Percentiles rank a stretch among this genome's conserved stretches.
Conservation (phyloP, 805 yeast genomes). For the Nakazawaea pomicola region DNA sequence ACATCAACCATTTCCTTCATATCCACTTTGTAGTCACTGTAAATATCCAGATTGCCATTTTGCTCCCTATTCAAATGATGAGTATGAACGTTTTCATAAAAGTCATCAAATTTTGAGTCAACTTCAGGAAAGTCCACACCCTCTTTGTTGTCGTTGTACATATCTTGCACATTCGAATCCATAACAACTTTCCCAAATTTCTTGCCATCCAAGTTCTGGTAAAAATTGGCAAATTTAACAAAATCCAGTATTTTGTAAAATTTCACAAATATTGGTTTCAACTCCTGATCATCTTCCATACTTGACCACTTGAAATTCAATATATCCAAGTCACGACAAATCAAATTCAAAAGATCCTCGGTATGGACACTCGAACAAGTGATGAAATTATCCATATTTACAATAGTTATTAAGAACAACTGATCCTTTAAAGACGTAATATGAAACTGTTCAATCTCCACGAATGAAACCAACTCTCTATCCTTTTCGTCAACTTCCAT, state of each 20-base stretch:
- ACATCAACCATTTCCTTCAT: conserved; percentile 52
- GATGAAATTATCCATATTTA: neutral
- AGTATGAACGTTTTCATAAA: neutral
- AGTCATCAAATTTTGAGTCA: too few species aligned
- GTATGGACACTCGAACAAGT: neutral
- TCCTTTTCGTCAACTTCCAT: conserved; percentile 6
- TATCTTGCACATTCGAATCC: conserved; percentile 3
- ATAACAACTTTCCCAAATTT: conserved; percentile 3
- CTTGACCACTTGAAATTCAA: conserved; percentile 4
- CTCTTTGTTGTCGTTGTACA: neutral
- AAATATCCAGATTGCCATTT: conserved; percentile 3
- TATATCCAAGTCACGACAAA: neutral
- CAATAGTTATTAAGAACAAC: neutral
- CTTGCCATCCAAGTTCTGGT: conserved; percentile 5
- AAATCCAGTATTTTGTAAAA: conserved; percentile 24
- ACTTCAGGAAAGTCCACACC: neutral
- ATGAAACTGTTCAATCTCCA: conserved; percentile 1
- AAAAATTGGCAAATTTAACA: conserved; percentile 16
- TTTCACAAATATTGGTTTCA: conserved; percentile 19
- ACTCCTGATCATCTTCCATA: conserved; percentile 12
- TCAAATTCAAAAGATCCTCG: conserved; percentile 4
- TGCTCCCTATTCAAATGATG: neutral
- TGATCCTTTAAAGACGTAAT: conserved; percentile 1
- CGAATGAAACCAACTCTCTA: neutral
- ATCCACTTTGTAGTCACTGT: conserved; percentile 44